These are phyloP conservation scores for Lentinula detonsa DNA, from an alignment of 768 basidiomycete species.

Conservation along the genomic window DNA sequence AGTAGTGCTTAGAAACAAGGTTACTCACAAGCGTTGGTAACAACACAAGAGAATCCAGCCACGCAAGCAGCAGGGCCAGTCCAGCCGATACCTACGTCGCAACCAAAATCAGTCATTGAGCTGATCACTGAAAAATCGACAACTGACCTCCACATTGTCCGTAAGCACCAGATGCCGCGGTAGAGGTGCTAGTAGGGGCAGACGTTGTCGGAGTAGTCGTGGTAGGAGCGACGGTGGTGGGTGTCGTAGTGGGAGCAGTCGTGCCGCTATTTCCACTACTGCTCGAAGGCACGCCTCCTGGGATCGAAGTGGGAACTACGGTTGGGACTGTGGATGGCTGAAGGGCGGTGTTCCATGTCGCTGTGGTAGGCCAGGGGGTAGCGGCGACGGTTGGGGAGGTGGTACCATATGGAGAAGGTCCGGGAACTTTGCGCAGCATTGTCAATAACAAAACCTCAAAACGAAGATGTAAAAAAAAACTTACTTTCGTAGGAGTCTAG, in stretches of 20 bases:
- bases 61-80: neutral
- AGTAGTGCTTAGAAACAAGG: neutral
- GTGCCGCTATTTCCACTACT: neutral
- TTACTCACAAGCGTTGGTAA: slow-evolving; percentile 11
- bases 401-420: slow-evolving; percentile 29
- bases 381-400: slow-evolving; percentile 32
- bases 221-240: neutral
- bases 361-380: slow-evolving; percentile 38
- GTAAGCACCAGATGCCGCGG: neutral
- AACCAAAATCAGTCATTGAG: neutral
- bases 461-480: neutral
- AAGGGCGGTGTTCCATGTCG: slow-evolving; percentile 43
- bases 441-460: neutral
- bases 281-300: neutral
- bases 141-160: neutral
- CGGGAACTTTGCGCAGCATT: neutral
- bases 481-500: neutral
- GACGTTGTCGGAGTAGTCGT: neutral
- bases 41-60: neutral
- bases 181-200: neutral
- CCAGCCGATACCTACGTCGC: slow-evolving; percentile 3
- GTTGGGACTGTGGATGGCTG: slow-evolving; percentile 43
- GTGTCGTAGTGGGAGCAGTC: neutral
- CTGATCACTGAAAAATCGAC: neutral
- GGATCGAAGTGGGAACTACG: slow-evolving; percentile 12